Conservation (phyloP, 1,284 basidiomycete species). For the Puccinia triticina region DNA sequence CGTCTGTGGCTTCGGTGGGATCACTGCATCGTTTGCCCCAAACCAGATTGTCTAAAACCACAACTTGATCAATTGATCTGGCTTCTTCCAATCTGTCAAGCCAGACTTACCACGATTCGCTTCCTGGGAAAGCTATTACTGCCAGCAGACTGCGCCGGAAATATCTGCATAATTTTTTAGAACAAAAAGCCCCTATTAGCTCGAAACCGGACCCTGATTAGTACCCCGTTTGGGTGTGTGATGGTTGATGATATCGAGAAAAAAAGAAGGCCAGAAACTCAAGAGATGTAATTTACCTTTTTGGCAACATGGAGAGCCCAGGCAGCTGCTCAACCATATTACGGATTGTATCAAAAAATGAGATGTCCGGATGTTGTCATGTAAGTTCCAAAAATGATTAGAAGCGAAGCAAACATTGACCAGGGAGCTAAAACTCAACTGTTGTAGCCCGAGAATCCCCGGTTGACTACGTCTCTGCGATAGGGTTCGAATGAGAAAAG, state of each 20-base stretch:
- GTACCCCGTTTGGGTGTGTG: not conserved
- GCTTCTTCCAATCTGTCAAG: not conserved
- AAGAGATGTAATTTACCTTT: conserved; percentile 10
- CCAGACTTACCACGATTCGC: conserved; percentile 37
- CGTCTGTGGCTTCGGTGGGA: conserved; percentile 39
- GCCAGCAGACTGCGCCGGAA: not conserved
- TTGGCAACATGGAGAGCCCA: conserved; percentile 47
- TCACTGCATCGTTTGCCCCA: conserved; percentile 48
- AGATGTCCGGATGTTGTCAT: not conserved
- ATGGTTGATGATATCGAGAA: not conserved
- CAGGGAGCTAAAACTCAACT: conserved; percentile 27
- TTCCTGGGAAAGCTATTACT: conserved; percentile 26
- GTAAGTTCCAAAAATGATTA: not conserved
- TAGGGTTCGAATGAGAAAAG: not conserved
- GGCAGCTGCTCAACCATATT: conserved; percentile 17
- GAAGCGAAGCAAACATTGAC: not conserved
- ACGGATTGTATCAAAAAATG: not conserved
- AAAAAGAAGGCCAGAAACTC: not conserved
- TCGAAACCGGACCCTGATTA: not conserved
- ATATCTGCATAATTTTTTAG: conserved; percentile 7
- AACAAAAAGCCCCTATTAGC: not conserved
- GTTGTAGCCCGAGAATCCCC: conserved; percentile 50
- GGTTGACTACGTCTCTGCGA: conserved; percentile 45
- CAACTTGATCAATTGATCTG: not conserved
- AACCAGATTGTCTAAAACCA: conserved; percentile 46